Evolutionary conservation across 2,329 filamentous ascomycete species (phyloP).

Genomic region (Fusarium bulbicola): DNA sequence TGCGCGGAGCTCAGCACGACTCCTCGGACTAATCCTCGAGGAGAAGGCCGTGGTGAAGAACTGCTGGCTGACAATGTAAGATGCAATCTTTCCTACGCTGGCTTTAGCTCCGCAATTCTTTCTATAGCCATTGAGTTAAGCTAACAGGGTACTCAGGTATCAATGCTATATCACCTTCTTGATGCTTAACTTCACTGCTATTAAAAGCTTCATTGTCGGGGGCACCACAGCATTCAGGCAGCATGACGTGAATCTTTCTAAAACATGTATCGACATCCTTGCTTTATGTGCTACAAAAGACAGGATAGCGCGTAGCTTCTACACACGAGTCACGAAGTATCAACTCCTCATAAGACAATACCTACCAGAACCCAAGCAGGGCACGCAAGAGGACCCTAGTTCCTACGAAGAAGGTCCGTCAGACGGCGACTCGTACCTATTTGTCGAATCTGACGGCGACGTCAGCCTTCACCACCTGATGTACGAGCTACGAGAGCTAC

Average conservation of each 20-base stretch:
- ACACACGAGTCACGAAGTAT: neutral
- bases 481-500: neutral
- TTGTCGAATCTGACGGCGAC: accelerated
- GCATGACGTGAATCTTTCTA: neutral
- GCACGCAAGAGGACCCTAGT: accelerated
- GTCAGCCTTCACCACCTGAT: neutral
- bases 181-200: neutral
- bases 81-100: too few species aligned
- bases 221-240: neutral
- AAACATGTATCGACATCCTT: neutral
- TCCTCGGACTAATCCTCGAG: accelerated
- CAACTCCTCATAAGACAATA: accelerated
- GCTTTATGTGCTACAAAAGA: neutral
- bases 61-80: neutral
- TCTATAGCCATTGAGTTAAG: too few species aligned
- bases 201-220: neutral
- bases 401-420: accelerated
- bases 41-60: neutral
- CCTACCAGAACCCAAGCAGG: accelerated
- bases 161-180: neutral
- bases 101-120: too few species aligned
- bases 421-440: neutral
- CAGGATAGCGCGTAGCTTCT: neutral
- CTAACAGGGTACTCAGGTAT: neutral
- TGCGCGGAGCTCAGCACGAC: neutral